Evolutionary conservation across 2,329 filamentous ascomycete genomes (phyloP), one percentile per base, ranked within the genome.

Genomic region (Xylariaceae sp.): DNA sequence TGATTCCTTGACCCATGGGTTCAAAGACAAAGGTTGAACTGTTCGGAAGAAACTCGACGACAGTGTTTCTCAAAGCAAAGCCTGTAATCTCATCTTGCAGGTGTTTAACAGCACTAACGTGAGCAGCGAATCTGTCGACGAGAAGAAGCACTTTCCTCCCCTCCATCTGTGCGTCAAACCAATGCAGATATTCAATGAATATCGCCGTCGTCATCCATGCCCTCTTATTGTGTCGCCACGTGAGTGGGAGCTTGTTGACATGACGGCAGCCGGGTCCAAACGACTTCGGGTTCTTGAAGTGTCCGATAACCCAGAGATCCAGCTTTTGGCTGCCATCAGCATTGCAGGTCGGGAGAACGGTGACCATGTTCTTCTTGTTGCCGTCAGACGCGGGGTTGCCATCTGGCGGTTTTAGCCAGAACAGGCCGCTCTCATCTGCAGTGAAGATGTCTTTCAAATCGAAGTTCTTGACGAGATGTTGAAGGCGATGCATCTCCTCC

Each of bases 141-240:
- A 51, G 49, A 13, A 51, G 49, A 6, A 51, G 49, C 11, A 51
- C 49, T 6, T 35, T 51, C 13, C 49, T 13, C 23, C 49, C 49
- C 23, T 35, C 23, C 49, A 51, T 51, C 49, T 51, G 49, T 11
- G 9, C 49, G 23, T 51, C 49, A 35, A 51, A 51, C 49, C 49
- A 51, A 51, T 51, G 23, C 15, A 51, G 49, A 51, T 51, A 51
- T n/a, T 51, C 49, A 1, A 51, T 51, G 13, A 51, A 51, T 51
- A 51, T 51, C 23, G 30, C 23, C 23, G 49, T 51, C 11, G 49
- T 51, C 49, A 51, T 51, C 49, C 49, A 51, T 10, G 49, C 49
- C 11, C 15, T 51, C 15, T 51, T 51, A 9, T 35, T 51, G 34
- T 35, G 11, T 13, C 49, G 13, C 49, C 49, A 51, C 11, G 18